Base-by-base conservation (phyloP, 2,329 filamentous ascomycete genomes). In the Fusarium sororula region DNA sequence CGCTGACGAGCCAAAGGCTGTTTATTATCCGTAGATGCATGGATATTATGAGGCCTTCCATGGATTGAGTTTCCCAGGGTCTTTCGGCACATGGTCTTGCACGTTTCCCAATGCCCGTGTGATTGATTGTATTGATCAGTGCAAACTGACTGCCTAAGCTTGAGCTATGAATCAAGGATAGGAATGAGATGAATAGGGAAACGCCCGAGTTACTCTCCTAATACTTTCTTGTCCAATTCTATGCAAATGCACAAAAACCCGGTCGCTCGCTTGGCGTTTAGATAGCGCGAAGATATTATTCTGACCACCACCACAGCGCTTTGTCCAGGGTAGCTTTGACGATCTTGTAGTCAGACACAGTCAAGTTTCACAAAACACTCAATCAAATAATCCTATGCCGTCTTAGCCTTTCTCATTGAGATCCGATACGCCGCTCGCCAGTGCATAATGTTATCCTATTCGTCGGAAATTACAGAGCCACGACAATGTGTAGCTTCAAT, bases 401-500 rank as follows among this genome's bases (percentile, higher is more conserved):
- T 48, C 42, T 58, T 39, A 26, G 26, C 51, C 42, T 22, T 24
- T 42, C 45, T 55, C 11, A 12, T 69, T 53, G 28, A 42, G 45
- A 53, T 26, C 28, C 28, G 28, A 64, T 28, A 28, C 22, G 39
- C 51, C 65, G 51, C 56, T 61, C 32, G 5, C 26, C 22, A 39
- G 44, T 63, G 63, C 62, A 63, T 41, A 47, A 73, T 60, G 35
- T 28, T 42, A 20, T 45, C 32, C 24, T 30, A 20, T 53, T 37
- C n/a, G 42, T 41, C 42, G 37, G 62, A 48, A 50, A 44, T n/a
- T 61, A 26, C 20, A 50, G 22, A 67, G 38, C 44, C 38, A 66
- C 42, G 18, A 53, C 15, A 53, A 28, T 35, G 42, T 28, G 45
- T 63, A 76, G 63, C 65, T 69, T 76, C 75, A 78, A 69, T 67